A percentile compares a stretch with the other conserved stretches of the same genome.
phyloP scores from a whole-genome alignment of 345 rosid genomes.

The Garcia nutans region DNA sequence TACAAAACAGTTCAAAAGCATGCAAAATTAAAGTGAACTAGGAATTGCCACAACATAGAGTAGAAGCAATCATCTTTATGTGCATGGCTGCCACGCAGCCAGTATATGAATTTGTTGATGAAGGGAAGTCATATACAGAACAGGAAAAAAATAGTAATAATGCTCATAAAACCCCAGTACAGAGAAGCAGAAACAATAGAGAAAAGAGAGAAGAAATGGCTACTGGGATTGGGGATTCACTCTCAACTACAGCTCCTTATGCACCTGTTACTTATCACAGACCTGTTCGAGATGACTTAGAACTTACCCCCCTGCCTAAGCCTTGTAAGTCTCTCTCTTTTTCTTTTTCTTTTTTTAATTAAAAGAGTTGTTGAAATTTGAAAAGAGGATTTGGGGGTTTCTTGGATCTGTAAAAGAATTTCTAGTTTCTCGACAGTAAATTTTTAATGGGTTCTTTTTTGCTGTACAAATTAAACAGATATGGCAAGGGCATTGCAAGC shows the following conservation, averaged over 20 bases:
- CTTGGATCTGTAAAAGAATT: too few relatives aligned
- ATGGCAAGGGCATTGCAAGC: constrained; percentile 75
- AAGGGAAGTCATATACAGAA: background rate
- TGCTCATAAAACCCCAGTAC: too few relatives aligned
- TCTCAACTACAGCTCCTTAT: constrained; percentile 62
- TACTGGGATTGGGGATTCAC: constrained; percentile 39
- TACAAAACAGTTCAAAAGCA: background rate
- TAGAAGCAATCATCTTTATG: background rate
- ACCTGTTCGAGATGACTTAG: constrained; percentile 58
- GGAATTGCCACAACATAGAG: constrained; percentile 4
- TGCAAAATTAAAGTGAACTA: background rate
- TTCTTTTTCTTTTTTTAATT: background rate
- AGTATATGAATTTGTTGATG: background rate
- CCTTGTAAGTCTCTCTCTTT: constrained; percentile 47
- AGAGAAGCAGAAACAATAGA: background rate
- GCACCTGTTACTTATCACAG: constrained; percentile 76
- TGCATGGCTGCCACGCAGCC: constrained; percentile 20
- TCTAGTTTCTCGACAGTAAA: background rate
- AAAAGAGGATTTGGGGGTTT: too few relatives aligned
- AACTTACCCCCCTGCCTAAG: constrained; percentile 54
- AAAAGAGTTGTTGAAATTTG: background rate
- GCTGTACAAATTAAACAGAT: constrained; percentile 41
- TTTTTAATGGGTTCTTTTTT: background rate
- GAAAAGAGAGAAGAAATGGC: constrained; percentile 4
- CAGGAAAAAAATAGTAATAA: background rate